A percentile compares a stretch with the other conserved stretches of the same genome.
Conservation (phyloP, 306 rosid genomes). For the Malus asiatica region DNA sequence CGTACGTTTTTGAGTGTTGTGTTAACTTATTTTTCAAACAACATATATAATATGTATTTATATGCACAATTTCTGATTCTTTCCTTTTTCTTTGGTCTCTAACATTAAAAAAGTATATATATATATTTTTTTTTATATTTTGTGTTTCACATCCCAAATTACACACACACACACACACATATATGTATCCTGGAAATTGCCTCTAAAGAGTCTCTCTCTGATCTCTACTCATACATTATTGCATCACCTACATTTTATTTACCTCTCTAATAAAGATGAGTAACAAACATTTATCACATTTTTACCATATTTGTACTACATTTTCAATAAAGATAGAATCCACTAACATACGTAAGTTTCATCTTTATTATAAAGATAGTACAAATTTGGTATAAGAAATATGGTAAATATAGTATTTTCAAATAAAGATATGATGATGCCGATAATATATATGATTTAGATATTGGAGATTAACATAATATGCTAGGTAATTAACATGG, state of each 20-base stretch:
- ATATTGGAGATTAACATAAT: background rate
- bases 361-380: too few species aligned
- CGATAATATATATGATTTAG: background rate
- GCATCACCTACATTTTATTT: background rate
- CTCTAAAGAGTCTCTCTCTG: background rate
- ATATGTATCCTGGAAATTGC: constrained; percentile 47
- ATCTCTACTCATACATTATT: background rate
- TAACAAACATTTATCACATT: too few species aligned
- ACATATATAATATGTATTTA: background rate
- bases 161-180: background rate
- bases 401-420: too few species aligned
- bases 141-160: constrained; percentile 24
- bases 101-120: background rate
- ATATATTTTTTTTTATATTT: background rate
- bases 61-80: background rate
- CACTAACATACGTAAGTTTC: too few species aligned
- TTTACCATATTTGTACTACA: too few species aligned
- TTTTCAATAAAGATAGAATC: too few species aligned
- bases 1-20: constrained; percentile 12
- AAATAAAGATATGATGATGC: background rate
- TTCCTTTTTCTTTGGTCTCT: background rate
- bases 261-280: background rate
- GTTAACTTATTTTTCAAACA: background rate
- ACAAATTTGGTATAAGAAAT: too few species aligned
- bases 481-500: background rate